These are phyloP conservation scores for Gonapodya prolifera DNA, from an alignment of 192 early-diverging fungal species.

Conservation along the genomic window DNA sequence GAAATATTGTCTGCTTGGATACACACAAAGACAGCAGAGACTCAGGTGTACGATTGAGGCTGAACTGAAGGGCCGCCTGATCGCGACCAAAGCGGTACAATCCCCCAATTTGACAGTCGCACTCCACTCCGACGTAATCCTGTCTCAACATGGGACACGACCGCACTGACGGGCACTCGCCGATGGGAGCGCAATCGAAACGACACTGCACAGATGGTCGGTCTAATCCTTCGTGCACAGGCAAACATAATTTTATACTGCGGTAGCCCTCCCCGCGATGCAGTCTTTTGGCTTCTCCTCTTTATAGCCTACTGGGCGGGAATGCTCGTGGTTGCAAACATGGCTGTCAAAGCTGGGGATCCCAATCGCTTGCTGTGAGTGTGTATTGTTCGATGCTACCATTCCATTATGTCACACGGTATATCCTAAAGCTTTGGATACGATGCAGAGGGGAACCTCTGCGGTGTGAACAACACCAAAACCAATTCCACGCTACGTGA, in stretches of 20 bases:
- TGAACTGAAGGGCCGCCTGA: too few relatives aligned
- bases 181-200: background rate
- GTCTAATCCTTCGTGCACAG: background rate
- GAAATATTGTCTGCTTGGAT: too few relatives aligned
- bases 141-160: too few relatives aligned
- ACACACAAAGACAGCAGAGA: too few relatives aligned
- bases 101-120: too few relatives aligned
- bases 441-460: conserved; percentile 22
- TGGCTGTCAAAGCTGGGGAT: conserved; percentile 16
- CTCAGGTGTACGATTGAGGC: too few relatives aligned
- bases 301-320: conserved; percentile 14
- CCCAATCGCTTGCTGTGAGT: conserved; percentile 8
- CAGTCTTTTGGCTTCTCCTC: conserved; percentile 16
- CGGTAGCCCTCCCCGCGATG: conserved; percentile 7
- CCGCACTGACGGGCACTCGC: too few relatives aligned
- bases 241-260: background rate
- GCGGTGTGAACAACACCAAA: conserved; percentile 11
- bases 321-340: conserved; percentile 12
- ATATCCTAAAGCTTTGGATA: conserved; percentile 2
- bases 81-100: too few relatives aligned
- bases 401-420: background rate
- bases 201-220: background rate
- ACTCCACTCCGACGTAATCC: too few relatives aligned
- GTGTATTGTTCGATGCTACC: background rate
- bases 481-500: conserved; percentile 14